A percentile compares a stretch with the other conserved stretches of the same genome.
These are phyloP conservation scores for Torrubiellomyces zombiae DNA, from an alignment of 2,329 filamentous ascomycete genomes.

Conservation along the genomic window DNA sequence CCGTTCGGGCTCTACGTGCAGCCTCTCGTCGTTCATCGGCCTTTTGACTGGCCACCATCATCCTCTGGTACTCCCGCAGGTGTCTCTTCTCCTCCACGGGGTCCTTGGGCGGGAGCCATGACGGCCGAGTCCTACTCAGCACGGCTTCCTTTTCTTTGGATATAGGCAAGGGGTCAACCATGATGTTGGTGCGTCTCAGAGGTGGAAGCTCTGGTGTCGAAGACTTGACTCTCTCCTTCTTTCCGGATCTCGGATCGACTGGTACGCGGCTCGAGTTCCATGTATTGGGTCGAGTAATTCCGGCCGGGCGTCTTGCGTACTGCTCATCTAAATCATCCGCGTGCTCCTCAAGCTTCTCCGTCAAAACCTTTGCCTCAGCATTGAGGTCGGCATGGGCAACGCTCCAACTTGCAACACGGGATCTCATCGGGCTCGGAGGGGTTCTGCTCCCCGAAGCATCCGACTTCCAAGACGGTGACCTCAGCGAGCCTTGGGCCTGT, in stretches of 20 bases:
- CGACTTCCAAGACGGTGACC: slow-evolving; percentile 37
- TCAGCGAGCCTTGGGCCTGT: slow-evolving; percentile 40
- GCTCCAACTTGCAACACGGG: slow-evolving; percentile 59
- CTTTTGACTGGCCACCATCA: slow-evolving; percentile 52
- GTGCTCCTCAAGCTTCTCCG: slow-evolving; percentile 66
- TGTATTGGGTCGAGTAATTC: slow-evolving; percentile 20
- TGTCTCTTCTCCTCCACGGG: slow-evolving; percentile 84
- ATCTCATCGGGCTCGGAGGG: slow-evolving; percentile 26
- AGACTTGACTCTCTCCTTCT: slow-evolving; percentile 42
- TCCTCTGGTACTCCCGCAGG: slow-evolving; percentile 67
- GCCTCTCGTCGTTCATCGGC: slow-evolving; percentile 43
- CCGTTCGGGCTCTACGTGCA: slow-evolving; percentile 31
- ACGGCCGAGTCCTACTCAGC: slow-evolving; percentile 62
- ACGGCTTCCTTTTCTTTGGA: slow-evolving; percentile 80
- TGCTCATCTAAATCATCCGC: slow-evolving; percentile 40
- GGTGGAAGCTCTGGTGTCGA: slow-evolving; percentile 54
- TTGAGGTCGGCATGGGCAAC: slow-evolving; percentile 52
- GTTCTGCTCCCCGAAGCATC: slow-evolving; percentile 22
- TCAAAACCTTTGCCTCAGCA: slow-evolving; percentile 56
- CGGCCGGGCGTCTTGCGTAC: slow-evolving; percentile 15
- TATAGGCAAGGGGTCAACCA: slow-evolving; percentile 70
- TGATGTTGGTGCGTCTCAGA: slow-evolving; percentile 56
- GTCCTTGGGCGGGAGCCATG: slow-evolving; percentile 74
- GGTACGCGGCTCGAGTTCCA: slow-evolving; percentile 20
- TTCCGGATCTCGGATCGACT: slow-evolving; percentile 17